Percentiles rank a stretch among this genome's conserved stretches.
phyloP scores from a whole-genome alignment of 2,329 filamentous ascomycete species.

The Colletotrichum liaoningense region DNA sequence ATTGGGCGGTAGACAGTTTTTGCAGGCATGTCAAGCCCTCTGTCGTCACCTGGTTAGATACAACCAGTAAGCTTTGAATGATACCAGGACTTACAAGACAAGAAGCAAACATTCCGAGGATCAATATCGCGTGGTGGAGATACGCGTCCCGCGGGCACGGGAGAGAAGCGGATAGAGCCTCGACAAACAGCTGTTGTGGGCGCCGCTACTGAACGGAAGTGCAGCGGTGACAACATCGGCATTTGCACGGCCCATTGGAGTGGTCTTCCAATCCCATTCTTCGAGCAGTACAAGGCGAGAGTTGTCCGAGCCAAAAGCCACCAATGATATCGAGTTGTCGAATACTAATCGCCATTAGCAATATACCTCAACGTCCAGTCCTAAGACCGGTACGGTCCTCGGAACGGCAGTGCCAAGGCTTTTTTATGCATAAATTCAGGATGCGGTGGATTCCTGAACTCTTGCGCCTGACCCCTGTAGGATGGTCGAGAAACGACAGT shows the following conservation, averaged over 20 bases:
- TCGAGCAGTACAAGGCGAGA: background rate
- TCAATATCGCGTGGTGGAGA: background rate
- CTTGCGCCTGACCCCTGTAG: background rate
- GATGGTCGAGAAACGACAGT: background rate
- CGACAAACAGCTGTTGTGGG: background rate
- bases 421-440: constrained; percentile 19
- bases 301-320: background rate
- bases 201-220: background rate
- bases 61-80: background rate
- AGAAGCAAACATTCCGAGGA: background rate
- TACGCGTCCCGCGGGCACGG: background rate
- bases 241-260: background rate
- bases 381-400: background rate
- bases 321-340: background rate
- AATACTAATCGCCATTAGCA: background rate
- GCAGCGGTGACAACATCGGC: background rate
- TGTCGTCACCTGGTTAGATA: background rate
- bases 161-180: background rate
- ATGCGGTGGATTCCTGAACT: background rate
- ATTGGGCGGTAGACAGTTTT: background rate
- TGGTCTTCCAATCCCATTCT: background rate
- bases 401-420: constrained; percentile 11
- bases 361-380: background rate
- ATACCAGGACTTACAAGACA: background rate
- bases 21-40: background rate